Conservation (phyloP, 768 basidiomycete species). For the Mrakia frigida region DNA sequence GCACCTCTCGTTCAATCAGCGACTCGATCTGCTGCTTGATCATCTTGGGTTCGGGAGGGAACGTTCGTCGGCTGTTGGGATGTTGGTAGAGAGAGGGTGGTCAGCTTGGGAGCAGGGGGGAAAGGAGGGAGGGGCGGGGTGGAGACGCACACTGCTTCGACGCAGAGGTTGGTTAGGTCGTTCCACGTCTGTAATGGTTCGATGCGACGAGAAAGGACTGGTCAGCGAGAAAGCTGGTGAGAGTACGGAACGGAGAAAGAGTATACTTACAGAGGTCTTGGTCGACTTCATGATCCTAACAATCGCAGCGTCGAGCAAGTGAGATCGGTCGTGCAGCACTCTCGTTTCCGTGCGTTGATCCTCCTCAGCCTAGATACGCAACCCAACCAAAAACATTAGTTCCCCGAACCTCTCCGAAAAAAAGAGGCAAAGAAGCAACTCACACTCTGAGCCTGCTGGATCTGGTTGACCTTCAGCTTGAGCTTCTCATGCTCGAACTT, state of each 20-base stretch:
- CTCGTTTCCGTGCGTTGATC: constrained; percentile 69
- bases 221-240: neutral
- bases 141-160: constrained; percentile 31
- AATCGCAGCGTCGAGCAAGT: constrained; percentile 86
- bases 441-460: constrained; percentile 88
- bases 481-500: constrained; percentile 71
- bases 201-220: neutral
- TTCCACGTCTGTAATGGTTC: constrained; percentile 16
- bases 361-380: constrained; percentile 93
- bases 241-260: neutral
- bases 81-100: neutral
- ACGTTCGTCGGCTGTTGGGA: constrained; percentile 15
- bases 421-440: constrained; percentile 39
- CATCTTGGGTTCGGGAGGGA: constrained; percentile 31
- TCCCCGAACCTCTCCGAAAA: neutral
- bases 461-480: constrained; percentile 88
- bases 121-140: neutral
- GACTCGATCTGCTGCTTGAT: constrained; percentile 34
- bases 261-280: constrained; percentile 54
- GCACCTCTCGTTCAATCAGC: constrained; percentile 28
- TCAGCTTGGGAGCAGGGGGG: neutral
- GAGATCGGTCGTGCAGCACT: constrained; percentile 80
- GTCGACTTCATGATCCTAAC: constrained; percentile 93
- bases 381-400: too few species aligned
- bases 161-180: constrained; percentile 26